phyloP scores from a whole-genome alignment of 2,329 filamentous ascomycete species.

The Exophiala sp. region DNA sequence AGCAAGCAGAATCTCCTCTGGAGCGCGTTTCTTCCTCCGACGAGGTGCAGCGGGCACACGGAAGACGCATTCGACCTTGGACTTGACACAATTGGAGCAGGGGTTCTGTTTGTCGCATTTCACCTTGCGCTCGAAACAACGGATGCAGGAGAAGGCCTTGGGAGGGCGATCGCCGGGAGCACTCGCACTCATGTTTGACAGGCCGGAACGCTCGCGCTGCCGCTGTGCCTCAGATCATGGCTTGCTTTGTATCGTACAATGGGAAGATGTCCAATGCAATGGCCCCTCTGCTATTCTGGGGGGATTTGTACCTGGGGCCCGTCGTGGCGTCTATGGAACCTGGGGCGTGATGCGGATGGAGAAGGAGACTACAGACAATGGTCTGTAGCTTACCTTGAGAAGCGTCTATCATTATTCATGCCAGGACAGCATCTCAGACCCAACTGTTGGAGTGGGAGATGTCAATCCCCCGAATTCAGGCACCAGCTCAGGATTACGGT shows the following conservation, averaged over 20 bases:
- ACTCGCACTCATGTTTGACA: constrained; percentile 3
- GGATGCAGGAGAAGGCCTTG: constrained; percentile 27
- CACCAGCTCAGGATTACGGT: neutral
- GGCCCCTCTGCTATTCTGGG: no score
- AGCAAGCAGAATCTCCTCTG: constrained; percentile 28
- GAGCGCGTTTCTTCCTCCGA: constrained; percentile 29
- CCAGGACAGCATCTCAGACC: no score
- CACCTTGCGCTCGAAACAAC: constrained; percentile 37
- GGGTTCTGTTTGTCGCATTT: constrained; percentile 38
- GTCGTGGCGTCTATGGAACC: no score
- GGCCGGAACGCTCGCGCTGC: neutral
- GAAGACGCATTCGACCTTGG: constrained; percentile 36
- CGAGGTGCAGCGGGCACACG: constrained; percentile 29
- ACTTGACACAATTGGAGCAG: constrained; percentile 44
- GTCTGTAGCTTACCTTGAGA: no score
- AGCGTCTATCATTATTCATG: no score
- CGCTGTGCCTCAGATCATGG: neutral
- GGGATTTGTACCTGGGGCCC: no score
- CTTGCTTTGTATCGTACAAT: no score
- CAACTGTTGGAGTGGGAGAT: no score
- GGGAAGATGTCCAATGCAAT: no score
- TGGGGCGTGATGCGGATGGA: no score
- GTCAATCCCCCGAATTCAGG: neutral
- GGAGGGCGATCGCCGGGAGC: constrained; percentile 4
- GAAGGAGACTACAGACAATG: no score